Evolutionary conservation across 148 eudicot species (phyloP).

Genomic region (Silene conica): DNA sequence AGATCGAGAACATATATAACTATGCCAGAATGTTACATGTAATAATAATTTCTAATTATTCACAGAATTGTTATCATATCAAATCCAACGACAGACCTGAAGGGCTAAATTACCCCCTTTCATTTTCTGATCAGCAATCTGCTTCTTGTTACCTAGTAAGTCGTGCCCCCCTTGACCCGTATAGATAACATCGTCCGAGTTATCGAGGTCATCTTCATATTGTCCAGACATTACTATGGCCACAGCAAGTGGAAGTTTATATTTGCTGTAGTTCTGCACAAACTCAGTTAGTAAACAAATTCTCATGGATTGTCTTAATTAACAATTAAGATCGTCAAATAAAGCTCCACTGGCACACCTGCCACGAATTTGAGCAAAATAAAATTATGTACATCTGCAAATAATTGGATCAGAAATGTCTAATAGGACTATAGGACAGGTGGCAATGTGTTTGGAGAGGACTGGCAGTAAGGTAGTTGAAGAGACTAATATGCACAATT

Average conservation of each 20-base stretch:
- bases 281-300: background rate
- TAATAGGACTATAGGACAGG: background rate
- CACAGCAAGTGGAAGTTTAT: conserved; percentile 40
- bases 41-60: background rate
- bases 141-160: conserved; percentile 39
- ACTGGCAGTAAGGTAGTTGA: background rate
- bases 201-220: conserved; percentile 47
- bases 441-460: background rate
- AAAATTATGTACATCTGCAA: background rate
- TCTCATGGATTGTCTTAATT: background rate
- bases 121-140: conserved; percentile 37
- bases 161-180: conserved; percentile 51
- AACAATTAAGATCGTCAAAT: background rate
- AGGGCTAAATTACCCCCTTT: conserved; percentile 37
- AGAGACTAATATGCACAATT: no score
- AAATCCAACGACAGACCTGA: conserved; percentile 27
- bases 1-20: background rate
- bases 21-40: background rate
- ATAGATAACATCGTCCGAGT: conserved; percentile 39
- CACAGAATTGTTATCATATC: background rate
- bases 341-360: background rate
- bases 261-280: conserved; percentile 27
- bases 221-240: conserved; percentile 47
- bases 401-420: background rate
- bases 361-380: background rate